phyloP scores from a whole-genome alignment of 352 stramenopile genomes.

The Pythium phragmiticola region DNA sequence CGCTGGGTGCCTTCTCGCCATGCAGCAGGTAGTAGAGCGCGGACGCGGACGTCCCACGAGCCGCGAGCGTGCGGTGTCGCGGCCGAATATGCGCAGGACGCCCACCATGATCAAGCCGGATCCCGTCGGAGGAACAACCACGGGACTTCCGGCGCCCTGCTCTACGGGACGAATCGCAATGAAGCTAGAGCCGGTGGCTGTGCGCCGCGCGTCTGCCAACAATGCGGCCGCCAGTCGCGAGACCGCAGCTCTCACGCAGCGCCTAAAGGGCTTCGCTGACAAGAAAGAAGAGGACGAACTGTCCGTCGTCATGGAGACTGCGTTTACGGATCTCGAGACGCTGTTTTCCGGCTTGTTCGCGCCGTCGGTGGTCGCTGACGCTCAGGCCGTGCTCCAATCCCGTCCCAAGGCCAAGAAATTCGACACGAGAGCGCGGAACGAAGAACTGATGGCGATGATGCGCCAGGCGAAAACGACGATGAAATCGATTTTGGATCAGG shows the following conservation, averaged over 20 bases:
- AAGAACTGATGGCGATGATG: constrained; percentile 58
- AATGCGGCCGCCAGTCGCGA: constrained; percentile 7
- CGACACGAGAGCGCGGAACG: constrained; percentile 49
- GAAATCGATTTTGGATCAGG: constrained; percentile 38
- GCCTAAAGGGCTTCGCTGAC: constrained; percentile 1
- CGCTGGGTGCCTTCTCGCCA: background rate
- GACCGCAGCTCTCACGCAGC: constrained; percentile 1
- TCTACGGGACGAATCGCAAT: constrained; percentile 19
- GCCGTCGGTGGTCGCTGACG: constrained; percentile 33
- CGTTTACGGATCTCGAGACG: background rate
- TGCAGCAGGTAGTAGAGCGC: constrained; percentile 1
- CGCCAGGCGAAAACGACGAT: constrained; percentile 53
- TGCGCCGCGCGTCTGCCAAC: constrained; percentile 22
- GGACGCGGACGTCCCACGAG: constrained; percentile 21
- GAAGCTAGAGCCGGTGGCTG: constrained; percentile 19
- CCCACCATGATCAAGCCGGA: constrained; percentile 16
- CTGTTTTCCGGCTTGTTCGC: constrained; percentile 25
- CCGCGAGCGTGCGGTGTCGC: constrained; percentile 22
- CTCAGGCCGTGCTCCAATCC: constrained; percentile 57
- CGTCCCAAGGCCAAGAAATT: constrained; percentile 70
- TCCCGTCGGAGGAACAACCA: background rate
- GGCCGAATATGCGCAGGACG: constrained; percentile 23
- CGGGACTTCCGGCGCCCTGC: constrained; percentile 4
- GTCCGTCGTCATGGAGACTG: constrained; percentile 7
- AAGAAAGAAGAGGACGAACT: constrained; percentile 10